phyloP scores from a whole-genome alignment of 257 asterid genomes.

The Plantago ovata region DNA sequence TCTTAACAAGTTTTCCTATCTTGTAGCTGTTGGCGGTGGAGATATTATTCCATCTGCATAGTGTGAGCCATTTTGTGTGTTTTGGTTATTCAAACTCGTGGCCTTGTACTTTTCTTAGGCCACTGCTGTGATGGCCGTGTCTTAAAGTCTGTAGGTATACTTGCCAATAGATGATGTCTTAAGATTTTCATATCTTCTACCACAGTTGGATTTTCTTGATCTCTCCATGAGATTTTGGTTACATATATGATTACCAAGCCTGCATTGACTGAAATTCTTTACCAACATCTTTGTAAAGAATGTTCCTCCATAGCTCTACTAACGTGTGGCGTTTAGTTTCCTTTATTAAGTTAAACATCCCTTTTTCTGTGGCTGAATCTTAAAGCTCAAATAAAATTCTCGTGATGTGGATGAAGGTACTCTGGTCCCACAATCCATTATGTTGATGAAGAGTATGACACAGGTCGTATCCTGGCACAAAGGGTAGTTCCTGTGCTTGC shows the following conservation, averaged over 20 bases:
- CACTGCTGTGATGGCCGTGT: no score
- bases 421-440: slow-evolving; percentile 82
- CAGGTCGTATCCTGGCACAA: slow-evolving; percentile 86
- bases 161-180: not conserved
- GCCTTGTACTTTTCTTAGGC: not conserved
- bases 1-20: no score
- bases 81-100: not conserved
- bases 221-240: not conserved
- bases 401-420: slow-evolving; percentile 33
- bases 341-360: not conserved
- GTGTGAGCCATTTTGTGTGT: no score
- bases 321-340: not conserved
- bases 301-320: not conserved
- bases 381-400: no score
- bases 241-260: not conserved
- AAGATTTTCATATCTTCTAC: not conserved
- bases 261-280: slow-evolving; percentile 1
- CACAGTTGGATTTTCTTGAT: not conserved
- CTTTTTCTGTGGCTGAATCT: no score
- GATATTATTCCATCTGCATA: no score
- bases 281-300: not conserved
- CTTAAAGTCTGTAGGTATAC: not conserved
- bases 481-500: slow-evolving; percentile 74
- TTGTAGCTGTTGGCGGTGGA: no score
- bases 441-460: slow-evolving; percentile 78